These are phyloP conservation scores for Gaeumannomyces sp. DNA, from an alignment of 2,329 filamentous ascomycete species.

Conservation along the genomic window DNA sequence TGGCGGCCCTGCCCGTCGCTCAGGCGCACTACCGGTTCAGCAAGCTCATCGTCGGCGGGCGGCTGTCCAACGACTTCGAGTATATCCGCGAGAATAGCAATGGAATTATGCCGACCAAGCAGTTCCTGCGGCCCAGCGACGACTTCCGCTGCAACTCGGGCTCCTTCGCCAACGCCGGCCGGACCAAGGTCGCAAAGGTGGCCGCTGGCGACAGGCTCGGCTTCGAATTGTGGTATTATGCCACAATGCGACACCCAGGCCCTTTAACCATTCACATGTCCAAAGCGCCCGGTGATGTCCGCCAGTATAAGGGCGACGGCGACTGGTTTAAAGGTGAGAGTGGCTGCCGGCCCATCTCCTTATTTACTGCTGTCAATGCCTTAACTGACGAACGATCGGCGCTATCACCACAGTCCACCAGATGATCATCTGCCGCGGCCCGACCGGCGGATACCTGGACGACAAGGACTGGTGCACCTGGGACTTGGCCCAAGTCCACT, in stretches of 20 bases:
- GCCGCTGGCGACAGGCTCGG: slow-evolving; percentile 32
- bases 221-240: slow-evolving; percentile 27
- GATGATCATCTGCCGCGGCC: slow-evolving; percentile 2
- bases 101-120: slow-evolving; percentile 27
- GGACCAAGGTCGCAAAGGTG: slow-evolving; percentile 28
- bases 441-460: slow-evolving; percentile 1
- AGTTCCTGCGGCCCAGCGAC: slow-evolving; percentile 30
- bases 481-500: not conserved
- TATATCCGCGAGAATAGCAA: slow-evolving; percentile 17
- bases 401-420: not conserved
- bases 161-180: slow-evolving; percentile 23
- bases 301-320: slow-evolving; percentile 12
- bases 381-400: not conserved
- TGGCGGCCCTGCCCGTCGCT: slow-evolving; percentile 5
- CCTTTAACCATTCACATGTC: slow-evolving; percentile 30
- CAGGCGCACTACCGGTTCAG: slow-evolving; percentile 7
- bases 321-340: slow-evolving; percentile 41
- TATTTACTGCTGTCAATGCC: too few relatives aligned
- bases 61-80: slow-evolving; percentile 15
- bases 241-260: slow-evolving; percentile 30
- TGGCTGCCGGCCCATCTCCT: not conserved
- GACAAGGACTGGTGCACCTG: slow-evolving; percentile 7
- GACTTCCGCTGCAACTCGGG: slow-evolving; percentile 33
- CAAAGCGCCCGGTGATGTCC: slow-evolving; percentile 13
- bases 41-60: slow-evolving; percentile 14